Conservation (phyloP, 805 yeast genomes). For the Yarrowia hollandica region DNA sequence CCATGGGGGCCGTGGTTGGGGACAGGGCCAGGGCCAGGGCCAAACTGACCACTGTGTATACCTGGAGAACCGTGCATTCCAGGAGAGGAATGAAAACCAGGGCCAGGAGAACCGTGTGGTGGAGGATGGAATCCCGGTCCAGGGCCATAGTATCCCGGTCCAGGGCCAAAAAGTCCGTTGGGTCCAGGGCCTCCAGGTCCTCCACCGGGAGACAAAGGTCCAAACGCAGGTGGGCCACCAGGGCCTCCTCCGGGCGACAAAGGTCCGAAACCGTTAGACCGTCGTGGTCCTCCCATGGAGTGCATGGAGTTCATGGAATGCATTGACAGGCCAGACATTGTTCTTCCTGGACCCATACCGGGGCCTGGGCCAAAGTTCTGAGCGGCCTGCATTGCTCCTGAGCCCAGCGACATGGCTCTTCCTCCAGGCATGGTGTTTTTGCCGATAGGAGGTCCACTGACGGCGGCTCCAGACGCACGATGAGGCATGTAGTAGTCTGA, state of each 20-base stretch:
- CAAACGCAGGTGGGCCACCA: neutral
- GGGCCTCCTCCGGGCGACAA: constrained; percentile 6
- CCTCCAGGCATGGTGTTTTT: neutral
- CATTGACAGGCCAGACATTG: constrained; percentile 22
- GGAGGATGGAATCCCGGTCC: neutral
- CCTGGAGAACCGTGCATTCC: neutral
- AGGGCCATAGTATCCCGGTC: neutral
- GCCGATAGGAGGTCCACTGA: constrained; percentile 13
- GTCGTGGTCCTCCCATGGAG: constrained; percentile 11
- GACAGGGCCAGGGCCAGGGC: constrained; percentile 1
- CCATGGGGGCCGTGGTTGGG: constrained; percentile 25
- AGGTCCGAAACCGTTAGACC: constrained; percentile 5
- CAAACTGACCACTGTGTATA: neutral
- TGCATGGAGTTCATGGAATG: constrained; percentile 6
- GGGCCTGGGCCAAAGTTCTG: constrained; percentile 14
- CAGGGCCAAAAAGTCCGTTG: neutral
- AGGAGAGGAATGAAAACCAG: neutral
- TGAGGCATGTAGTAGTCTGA: constrained; percentile 19
- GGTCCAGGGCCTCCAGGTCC: constrained; percentile 6
- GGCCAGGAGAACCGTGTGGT: neutral
- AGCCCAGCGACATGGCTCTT: constrained; percentile 22
- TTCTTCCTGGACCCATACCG: constrained; percentile 15
- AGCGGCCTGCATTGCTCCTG: constrained; percentile 25
- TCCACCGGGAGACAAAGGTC: neutral
- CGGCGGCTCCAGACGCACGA: constrained; percentile 11